phyloP scores from a whole-genome alignment of 345 rosid species.

The Salix purpurea region DNA sequence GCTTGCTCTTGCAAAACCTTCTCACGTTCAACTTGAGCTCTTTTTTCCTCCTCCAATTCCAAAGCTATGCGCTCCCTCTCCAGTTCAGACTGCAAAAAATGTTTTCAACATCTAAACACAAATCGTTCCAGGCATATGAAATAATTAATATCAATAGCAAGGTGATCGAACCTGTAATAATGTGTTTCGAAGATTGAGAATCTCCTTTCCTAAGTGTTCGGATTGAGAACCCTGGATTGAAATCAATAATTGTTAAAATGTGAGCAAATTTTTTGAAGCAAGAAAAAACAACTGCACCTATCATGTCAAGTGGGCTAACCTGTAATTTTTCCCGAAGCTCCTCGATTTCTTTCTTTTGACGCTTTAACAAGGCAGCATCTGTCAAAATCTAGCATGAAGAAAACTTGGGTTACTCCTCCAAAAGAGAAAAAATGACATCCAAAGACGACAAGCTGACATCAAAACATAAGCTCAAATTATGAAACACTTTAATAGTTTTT shows the following conservation, averaged over 20 bases:
- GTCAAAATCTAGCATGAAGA: slow-evolving; percentile 60
- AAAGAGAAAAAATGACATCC: neutral
- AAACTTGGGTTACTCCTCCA: slow-evolving; percentile 2
- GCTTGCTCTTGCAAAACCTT: slow-evolving; percentile 91
- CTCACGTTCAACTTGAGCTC: slow-evolving; percentile 86
- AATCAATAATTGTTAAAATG: neutral
- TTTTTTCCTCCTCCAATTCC: slow-evolving; percentile 96
- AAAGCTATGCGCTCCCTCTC: slow-evolving; percentile 90
- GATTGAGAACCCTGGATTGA: slow-evolving; percentile 68
- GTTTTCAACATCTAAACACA: slow-evolving; percentile 9
- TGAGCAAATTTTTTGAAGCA: neutral
- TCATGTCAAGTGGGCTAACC: slow-evolving; percentile 31
- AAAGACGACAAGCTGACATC: neutral
- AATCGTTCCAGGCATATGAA: neutral
- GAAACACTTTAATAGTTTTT: slow-evolving; percentile 6
- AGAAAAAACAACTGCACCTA: neutral
- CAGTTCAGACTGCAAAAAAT: slow-evolving; percentile 61
- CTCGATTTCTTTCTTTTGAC: slow-evolving; percentile 97
- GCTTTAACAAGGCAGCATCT: slow-evolving; percentile 92
- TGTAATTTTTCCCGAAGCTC: slow-evolving; percentile 88
- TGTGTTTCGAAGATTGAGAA: slow-evolving; percentile 83
- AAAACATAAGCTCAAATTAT: neutral
- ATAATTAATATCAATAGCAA: slow-evolving; percentile 11
- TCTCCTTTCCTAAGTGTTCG: slow-evolving; percentile 80
- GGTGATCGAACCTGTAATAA: slow-evolving; percentile 61